phyloP scores from a whole-genome alignment of 1,139 yeast species.

The Pichia sp. region DNA sequence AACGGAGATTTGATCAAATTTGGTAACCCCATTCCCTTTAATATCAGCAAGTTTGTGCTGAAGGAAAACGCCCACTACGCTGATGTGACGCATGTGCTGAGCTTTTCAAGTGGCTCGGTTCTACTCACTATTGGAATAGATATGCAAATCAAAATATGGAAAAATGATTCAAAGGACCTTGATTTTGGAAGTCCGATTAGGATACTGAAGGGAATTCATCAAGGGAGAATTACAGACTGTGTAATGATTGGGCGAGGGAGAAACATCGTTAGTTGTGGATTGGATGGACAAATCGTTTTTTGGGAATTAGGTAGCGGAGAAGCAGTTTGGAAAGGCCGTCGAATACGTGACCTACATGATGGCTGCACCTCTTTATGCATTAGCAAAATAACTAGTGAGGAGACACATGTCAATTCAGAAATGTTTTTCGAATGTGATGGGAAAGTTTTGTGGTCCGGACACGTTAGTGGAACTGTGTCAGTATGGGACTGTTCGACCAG shows the following conservation, averaged over 20 bases:
- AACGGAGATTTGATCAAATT: conserved; percentile 37
- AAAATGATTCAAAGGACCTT: conserved; percentile 28
- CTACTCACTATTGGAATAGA: conserved; percentile 54
- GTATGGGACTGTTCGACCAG: conserved; percentile 36
- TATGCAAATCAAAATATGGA: conserved; percentile 54
- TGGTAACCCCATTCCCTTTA: background rate
- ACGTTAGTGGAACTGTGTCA: conserved; percentile 43
- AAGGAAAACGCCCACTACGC: conserved; percentile 40
- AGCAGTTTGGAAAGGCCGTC: conserved; percentile 38
- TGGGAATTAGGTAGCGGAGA: conserved; percentile 68
- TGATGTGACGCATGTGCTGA: conserved; percentile 38
- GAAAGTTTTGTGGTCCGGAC: conserved; percentile 39
- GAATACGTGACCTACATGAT: conserved; percentile 33
- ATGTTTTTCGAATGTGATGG: conserved; percentile 24
- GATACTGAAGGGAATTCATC: conserved; percentile 43
- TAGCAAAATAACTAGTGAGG: conserved; percentile 20
- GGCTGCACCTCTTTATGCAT: conserved; percentile 20
- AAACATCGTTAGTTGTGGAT: conserved; percentile 50
- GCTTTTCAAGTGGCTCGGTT: conserved; percentile 62
- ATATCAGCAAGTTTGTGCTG: background rate
- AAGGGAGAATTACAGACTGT: conserved; percentile 41
- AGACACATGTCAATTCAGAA: conserved; percentile 15
- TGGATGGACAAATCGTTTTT: conserved; percentile 50
- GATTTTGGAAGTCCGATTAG: conserved; percentile 46
- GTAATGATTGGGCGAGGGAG: conserved; percentile 58